These are phyloP conservation scores for Epichloe festucae DNA, from an alignment of 2,329 filamentous ascomycete genomes.

Conservation along the genomic window DNA sequence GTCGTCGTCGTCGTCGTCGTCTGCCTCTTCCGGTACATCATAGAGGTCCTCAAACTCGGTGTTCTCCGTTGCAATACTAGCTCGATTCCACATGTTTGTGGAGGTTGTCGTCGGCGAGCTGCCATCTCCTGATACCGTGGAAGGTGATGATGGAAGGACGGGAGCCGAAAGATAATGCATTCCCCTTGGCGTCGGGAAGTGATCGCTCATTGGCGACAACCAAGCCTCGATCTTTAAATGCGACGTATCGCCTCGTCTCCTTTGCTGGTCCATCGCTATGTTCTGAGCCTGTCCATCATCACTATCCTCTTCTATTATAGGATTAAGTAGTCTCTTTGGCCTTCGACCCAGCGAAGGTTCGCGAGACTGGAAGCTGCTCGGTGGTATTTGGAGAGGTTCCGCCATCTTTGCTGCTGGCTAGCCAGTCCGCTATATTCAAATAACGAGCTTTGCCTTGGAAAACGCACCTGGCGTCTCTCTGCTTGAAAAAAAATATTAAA, in stretches of 20 bases:
- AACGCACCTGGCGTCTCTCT: neutral
- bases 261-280: constrained; percentile 10
- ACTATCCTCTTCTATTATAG: constrained; percentile 47
- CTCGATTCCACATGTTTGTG: constrained; percentile 47
- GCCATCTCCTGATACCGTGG: constrained; percentile 38
- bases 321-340: constrained; percentile 44
- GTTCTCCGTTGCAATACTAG: constrained; percentile 48
- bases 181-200: constrained; percentile 62
- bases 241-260: constrained; percentile 19
- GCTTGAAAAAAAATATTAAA: neutral
- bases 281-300: constrained; percentile 22
- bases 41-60: constrained; percentile 81
- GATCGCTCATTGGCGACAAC: constrained; percentile 45
- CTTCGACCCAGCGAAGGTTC: constrained; percentile 45
- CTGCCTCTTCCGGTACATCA: constrained; percentile 71
- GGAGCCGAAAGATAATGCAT: constrained; percentile 51
- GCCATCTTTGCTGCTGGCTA: constrained; percentile 28
- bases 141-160: constrained; percentile 48
- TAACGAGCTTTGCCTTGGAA: constrained; percentile 7
- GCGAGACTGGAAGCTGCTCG: constrained; percentile 28
- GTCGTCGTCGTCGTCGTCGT: constrained; percentile 32
- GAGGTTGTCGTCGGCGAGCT: constrained; percentile 42
- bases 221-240: constrained; percentile 43
- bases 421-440: constrained; percentile 16
- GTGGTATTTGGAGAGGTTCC: constrained; percentile 17